These are phyloP conservation scores for Patellaria atrata DNA, from an alignment of 495 filamentous ascomycete species.

Conservation along the genomic window DNA sequence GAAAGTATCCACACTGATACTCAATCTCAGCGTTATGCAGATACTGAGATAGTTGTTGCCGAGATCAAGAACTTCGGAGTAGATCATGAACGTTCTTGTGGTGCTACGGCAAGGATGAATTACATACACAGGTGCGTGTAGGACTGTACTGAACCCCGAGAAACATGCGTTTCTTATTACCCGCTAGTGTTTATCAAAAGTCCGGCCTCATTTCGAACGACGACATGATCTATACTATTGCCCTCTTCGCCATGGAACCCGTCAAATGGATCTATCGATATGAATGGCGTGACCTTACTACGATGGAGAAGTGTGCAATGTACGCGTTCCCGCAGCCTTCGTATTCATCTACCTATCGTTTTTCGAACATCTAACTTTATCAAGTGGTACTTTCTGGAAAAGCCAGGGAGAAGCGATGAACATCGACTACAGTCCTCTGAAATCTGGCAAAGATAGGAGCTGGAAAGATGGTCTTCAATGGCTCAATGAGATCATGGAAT, in stretches of 20 bases:
- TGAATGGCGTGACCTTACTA: conserved; percentile 49
- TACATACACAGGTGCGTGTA: conserved; percentile 36
- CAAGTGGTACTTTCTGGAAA: conserved; percentile 14
- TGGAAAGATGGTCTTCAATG: conserved; percentile 14
- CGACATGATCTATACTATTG: conserved; percentile 55
- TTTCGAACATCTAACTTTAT: background rate
- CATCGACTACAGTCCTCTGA: conserved; percentile 6
- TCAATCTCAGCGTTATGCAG: conserved; percentile 36
- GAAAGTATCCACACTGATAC: background rate
- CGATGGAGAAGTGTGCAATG: conserved; percentile 42
- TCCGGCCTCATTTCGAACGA: conserved; percentile 46
- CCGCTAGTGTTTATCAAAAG: conserved; percentile 34
- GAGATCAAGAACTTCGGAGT: conserved; percentile 43
- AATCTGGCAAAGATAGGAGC: background rate
- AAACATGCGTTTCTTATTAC: background rate
- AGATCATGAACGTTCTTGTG: conserved; percentile 30
- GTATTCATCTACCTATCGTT: background rate
- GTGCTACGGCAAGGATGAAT: conserved; percentile 48
- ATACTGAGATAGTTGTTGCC: conserved; percentile 43
- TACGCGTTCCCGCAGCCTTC: background rate
- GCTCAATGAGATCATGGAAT: conserved; percentile 6
- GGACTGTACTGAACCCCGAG: background rate
- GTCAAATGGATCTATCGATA: conserved; percentile 40
- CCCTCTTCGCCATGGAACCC: conserved; percentile 46
- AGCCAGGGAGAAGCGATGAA: conserved; percentile 10